Conservation (phyloP, 768 basidiomycete species). For the Pseudohyphozyma bogoriensis region DNA sequence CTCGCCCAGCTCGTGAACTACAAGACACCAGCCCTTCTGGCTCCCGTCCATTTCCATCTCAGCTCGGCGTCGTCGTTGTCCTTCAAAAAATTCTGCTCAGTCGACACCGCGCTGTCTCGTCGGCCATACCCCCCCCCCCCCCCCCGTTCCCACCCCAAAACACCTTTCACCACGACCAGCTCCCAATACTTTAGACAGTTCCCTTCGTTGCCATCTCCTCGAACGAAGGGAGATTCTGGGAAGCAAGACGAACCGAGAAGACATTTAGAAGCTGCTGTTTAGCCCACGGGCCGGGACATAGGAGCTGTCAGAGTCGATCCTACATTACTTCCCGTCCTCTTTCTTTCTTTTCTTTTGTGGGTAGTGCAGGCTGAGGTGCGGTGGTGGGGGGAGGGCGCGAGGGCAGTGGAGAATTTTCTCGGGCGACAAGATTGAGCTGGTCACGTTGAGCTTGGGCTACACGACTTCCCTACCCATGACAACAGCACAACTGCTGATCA, state of each 20-base stretch:
- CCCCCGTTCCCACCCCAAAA: neutral
- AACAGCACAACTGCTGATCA: no score
- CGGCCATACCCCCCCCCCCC: no score
- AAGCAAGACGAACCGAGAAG: conserved; percentile 7
- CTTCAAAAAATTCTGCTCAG: neutral
- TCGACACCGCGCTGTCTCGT: no score
- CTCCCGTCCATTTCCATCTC: neutral
- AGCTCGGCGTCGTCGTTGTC: neutral
- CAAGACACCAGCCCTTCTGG: neutral
- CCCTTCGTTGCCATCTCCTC: neutral
- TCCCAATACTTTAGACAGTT: conserved; percentile 17
- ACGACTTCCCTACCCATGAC: no score
- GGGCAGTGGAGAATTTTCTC: neutral
- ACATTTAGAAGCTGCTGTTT: conserved; percentile 3
- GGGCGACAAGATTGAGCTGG: no score
- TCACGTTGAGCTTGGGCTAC: no score
- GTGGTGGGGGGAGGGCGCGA: neutral
- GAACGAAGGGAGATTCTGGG: conserved; percentile 9
- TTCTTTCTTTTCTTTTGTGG: neutral
- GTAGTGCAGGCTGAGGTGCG: neutral
- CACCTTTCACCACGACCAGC: neutral
- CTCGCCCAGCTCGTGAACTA: neutral
- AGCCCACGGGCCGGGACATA: neutral
- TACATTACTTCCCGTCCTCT: neutral
- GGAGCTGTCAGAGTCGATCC: neutral